These are phyloP conservation scores for Mycena rosella DNA, from an alignment of 768 basidiomycete genomes.

Conservation along the genomic window DNA sequence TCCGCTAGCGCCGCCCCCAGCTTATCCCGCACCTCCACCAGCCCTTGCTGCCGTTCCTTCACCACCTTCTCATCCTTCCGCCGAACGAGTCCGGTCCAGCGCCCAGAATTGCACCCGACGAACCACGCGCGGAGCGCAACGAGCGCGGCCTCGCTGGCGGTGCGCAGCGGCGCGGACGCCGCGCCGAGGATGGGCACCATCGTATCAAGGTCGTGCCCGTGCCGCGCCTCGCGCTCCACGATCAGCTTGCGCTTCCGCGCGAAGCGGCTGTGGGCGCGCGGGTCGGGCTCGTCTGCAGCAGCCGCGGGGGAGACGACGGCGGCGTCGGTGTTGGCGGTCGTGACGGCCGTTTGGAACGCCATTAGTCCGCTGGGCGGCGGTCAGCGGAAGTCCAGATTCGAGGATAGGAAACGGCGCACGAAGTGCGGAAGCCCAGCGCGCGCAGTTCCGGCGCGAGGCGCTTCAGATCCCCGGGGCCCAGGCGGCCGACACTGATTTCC, in stretches of 20 bases:
- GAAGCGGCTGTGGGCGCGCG: slow-evolving; percentile 44
- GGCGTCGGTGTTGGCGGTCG: slow-evolving; percentile 45
- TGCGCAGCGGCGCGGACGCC: slow-evolving; percentile 51
- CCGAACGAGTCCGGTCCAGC: slow-evolving; percentile 50
- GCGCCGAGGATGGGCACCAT: slow-evolving; percentile 55
- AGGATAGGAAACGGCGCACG: slow-evolving; percentile 43
- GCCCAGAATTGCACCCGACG: slow-evolving; percentile 48
- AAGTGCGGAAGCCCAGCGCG: slow-evolving; percentile 52
- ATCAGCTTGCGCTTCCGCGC: slow-evolving; percentile 46
- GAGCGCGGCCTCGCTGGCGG: slow-evolving; percentile 45
- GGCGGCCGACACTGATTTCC: slow-evolving; percentile 56
- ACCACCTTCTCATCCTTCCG: slow-evolving; percentile 39
- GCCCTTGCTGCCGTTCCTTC: slow-evolving; percentile 41
- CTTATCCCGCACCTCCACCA: slow-evolving; percentile 42
- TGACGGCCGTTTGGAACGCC: slow-evolving; percentile 55
- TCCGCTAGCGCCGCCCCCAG: slow-evolving; percentile 47
- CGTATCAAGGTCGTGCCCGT: slow-evolving; percentile 58
- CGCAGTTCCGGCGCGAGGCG: slow-evolving; percentile 53
- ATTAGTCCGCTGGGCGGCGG: slow-evolving; percentile 46
- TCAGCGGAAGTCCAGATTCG: not conserved
- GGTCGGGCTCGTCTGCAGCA: slow-evolving; percentile 21
- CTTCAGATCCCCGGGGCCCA: slow-evolving; percentile 57
- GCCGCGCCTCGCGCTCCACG: slow-evolving; percentile 50
- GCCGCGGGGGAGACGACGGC: too few relatives aligned
- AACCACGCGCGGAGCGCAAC: slow-evolving; percentile 49